Evolutionary conservation across 306 rosid species (phyloP).

Genomic region (Boehmeria nivea): DNA sequence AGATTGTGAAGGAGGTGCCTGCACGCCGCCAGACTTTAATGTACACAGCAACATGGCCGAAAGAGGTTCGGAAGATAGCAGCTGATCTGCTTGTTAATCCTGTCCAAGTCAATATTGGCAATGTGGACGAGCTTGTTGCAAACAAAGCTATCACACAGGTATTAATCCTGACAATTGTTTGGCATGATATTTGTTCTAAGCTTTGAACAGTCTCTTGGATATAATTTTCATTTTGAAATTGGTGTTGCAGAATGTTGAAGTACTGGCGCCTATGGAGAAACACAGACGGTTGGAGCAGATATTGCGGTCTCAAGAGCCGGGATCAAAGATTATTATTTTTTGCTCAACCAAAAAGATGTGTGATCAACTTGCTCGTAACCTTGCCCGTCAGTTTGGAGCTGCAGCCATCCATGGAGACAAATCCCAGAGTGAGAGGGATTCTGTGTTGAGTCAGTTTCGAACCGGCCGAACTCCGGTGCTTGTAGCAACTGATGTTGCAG

Average conservation of each 20-base stretch:
- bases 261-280: slow-evolving; percentile 64
- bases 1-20: slow-evolving; percentile 94
- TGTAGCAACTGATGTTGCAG: slow-evolving; percentile 99
- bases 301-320: slow-evolving; percentile 87
- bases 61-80: slow-evolving; percentile 96
- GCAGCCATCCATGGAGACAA: slow-evolving; percentile 99
- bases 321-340: slow-evolving; percentile 83
- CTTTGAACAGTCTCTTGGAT: not conserved
- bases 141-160: slow-evolving; percentile 97
- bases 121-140: slow-evolving; percentile 95
- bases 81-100: slow-evolving; percentile 89
- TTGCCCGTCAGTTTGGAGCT: slow-evolving; percentile 90
- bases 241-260: slow-evolving; percentile 71
- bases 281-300: slow-evolving; percentile 79
- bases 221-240: not conserved
- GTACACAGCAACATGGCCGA: slow-evolving; percentile 99
- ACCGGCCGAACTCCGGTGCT: slow-evolving; percentile 88
- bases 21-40: slow-evolving; percentile 90
- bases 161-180: too few species aligned
- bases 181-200: too few species aligned
- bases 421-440: slow-evolving; percentile 94
- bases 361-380: slow-evolving; percentile 93
- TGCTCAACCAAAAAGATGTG: slow-evolving; percentile 99
- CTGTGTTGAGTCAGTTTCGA: slow-evolving; percentile 77
- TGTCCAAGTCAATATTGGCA: slow-evolving; percentile 96